These are phyloP conservation scores for Cladobotryum mycophilum DNA, from an alignment of 2,329 filamentous ascomycete species.

Conservation along the genomic window DNA sequence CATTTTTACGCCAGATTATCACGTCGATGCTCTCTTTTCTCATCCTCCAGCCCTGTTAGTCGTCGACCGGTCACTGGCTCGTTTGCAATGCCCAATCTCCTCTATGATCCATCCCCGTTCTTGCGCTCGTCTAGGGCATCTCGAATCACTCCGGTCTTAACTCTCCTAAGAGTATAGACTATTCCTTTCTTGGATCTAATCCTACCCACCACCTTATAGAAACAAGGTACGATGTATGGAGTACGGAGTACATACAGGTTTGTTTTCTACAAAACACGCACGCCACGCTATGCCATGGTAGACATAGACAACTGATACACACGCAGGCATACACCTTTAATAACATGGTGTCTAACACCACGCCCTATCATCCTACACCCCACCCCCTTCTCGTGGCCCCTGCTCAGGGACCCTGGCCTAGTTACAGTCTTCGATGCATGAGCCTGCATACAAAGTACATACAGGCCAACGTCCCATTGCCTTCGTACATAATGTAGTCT, in stretches of 20 bases:
- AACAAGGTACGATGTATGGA: background rate
- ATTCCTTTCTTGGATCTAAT: conserved; percentile 12
- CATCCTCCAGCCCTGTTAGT: background rate
- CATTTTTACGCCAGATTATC: too few relatives aligned
- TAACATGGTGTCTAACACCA: background rate
- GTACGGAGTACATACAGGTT: too few relatives aligned
- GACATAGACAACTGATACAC: conserved; percentile 2
- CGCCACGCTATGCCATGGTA: conserved; percentile 4
- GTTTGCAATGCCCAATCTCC: conserved; percentile 9
- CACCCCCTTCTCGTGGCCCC: conserved; percentile 5
- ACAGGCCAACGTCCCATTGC: conserved; percentile 11
- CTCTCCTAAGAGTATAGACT: background rate
- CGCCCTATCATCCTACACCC: conserved; percentile 2
- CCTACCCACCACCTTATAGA: conserved; percentile 5
- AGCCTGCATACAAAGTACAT: conserved; percentile 6
- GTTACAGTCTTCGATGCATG: conserved; percentile 11
- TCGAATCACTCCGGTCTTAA: conserved; percentile 5
- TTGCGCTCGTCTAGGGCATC: background rate
- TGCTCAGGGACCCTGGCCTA: conserved; percentile 8
- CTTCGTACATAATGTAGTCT: conserved; percentile 9
- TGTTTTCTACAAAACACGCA: conserved; percentile 3
- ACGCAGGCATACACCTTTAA: conserved; percentile 4
- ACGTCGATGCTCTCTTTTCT: background rate
- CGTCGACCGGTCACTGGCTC: background rate
- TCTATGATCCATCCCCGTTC: conserved; percentile 7